These are phyloP conservation scores for Neonectria neomacrospora DNA, from an alignment of 2,329 filamentous ascomycete species.

Conservation along the genomic window DNA sequence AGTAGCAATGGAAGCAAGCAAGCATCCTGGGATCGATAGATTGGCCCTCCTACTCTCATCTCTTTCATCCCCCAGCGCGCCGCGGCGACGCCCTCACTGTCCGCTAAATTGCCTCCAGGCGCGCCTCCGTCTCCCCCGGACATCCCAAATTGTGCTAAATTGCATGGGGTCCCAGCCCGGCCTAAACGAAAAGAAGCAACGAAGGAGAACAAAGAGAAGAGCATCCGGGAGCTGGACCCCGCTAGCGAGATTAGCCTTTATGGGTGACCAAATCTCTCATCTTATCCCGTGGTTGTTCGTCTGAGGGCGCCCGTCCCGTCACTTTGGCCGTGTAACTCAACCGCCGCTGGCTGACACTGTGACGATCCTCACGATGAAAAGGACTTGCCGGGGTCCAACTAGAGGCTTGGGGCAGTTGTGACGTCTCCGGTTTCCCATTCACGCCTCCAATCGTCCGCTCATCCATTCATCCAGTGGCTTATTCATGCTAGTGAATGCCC, in stretches of 20 bases:
- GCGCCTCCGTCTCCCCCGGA: background rate
- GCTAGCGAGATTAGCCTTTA: conserved; percentile 26
- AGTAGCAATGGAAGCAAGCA: conserved; percentile 4
- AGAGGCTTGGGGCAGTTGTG: background rate
- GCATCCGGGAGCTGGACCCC: conserved; percentile 16
- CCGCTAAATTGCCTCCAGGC: conserved; percentile 21
- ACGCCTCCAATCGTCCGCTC: background rate
- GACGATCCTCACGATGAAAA: background rate
- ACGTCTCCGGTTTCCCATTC: conserved; percentile 1
- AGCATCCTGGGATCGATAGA: conserved; percentile 26
- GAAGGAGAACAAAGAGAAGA: conserved; percentile 20
- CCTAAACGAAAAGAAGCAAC: conserved; percentile 22
- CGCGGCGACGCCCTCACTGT: conserved; percentile 16
- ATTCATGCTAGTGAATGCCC: conserved; percentile 15
- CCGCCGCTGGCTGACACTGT: conserved; percentile 3
- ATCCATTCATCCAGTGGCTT: background rate
- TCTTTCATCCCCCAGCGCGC: conserved; percentile 25
- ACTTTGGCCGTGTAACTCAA: background rate
- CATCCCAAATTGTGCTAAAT: conserved; percentile 12
- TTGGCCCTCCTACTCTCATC: conserved; percentile 28
- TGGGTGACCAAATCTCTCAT: background rate
- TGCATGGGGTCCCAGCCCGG: conserved; percentile 12
- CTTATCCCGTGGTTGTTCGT: background rate
- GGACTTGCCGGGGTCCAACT: background rate
- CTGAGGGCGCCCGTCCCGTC: background rate